phyloP scores from a whole-genome alignment of 306 rosid species.

The Psophocarpus tetragonolobus region DNA sequence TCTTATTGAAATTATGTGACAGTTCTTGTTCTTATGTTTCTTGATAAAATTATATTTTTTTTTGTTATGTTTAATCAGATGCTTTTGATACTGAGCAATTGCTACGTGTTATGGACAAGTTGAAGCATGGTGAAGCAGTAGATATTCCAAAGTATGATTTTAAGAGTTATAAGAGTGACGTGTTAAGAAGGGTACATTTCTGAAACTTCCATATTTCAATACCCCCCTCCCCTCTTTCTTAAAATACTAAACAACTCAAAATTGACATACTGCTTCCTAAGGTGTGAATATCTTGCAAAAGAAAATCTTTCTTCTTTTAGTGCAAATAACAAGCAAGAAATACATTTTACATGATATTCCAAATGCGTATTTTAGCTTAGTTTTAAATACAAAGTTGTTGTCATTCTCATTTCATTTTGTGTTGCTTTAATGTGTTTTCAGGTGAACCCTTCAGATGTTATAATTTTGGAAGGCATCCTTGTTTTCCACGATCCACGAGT shows the following conservation, averaged over 20 bases:
- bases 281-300: conserved; percentile 9
- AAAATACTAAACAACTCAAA: conserved; percentile 4
- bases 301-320: background rate
- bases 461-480: conserved; percentile 97
- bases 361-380: conserved; percentile 10
- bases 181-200: conserved; percentile 81
- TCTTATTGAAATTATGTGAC: conserved; percentile 17
- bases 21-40: conserved; percentile 14
- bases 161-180: conserved; percentile 81
- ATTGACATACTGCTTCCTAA: conserved; percentile 8
- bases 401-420: conserved; percentile 23
- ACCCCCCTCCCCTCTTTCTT: background rate
- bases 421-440: conserved; percentile 34
- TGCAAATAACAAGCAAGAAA: background rate
- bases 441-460: conserved; percentile 99
- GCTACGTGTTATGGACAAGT: conserved; percentile 75
- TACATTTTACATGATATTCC: conserved; percentile 24
- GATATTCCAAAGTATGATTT: conserved; percentile 91
- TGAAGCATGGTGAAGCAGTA: conserved; percentile 88
- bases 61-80: conserved; percentile 57
- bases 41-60: too few relatives aligned
- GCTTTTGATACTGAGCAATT: conserved; percentile 89
- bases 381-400: background rate
- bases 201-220: conserved; percentile 6
- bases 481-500: conserved; percentile 94